Evolutionary conservation across 768 basidiomycete species (phyloP), one percentile per base, ranked within the genome.

Genomic region (Naganishia friedmannii): DNA sequence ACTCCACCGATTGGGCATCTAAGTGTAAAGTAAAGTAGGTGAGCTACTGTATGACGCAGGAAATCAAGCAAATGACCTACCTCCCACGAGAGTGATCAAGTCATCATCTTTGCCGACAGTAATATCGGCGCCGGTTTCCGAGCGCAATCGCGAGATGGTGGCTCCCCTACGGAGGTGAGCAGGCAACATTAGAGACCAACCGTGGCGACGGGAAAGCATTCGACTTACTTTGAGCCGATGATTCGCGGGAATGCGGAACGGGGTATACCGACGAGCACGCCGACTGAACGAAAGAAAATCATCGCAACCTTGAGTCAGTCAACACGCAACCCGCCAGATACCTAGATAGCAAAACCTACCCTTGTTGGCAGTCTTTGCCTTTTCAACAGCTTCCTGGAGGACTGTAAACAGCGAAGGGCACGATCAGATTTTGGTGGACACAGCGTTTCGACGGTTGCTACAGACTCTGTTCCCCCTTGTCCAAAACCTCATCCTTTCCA

Each of bases 111-210:
- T 87, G 80, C 91, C 88, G 67, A 97, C 91, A 53, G 87, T 91
- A 75, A 97, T 93, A 77, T 95, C 92, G 67, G 93, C 90, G 51
- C 92, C 91, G 65, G 90, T 95, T 82, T 93, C 92, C 65, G 86
- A 86, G 67, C 93, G 88, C 65, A 97, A 85, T 58, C 93, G 89
- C 65, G 89, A 85, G 63, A 97, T 90, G 75, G 92, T 97, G 31
- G 92, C 84, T 66, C 93, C 78, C 75, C 76, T 78, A 29, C 21
- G 66, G 17, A 31, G 34, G 4, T 10, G 46, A 17, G 28, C 42
- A 19, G 31, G 15, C 28, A 29, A 31, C 45, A 53, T 13, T 12
- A 23, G 21, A 55, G 32, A 45, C 60, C 17, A 19, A 3, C 2
- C 9, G 46, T 29, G 12, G 10, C n/a, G 19, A n/a, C 21, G n/a